These are phyloP conservation scores for Astrothelium subdiscretum DNA, from an alignment of 495 filamentous ascomycete species.

Conservation along the genomic window DNA sequence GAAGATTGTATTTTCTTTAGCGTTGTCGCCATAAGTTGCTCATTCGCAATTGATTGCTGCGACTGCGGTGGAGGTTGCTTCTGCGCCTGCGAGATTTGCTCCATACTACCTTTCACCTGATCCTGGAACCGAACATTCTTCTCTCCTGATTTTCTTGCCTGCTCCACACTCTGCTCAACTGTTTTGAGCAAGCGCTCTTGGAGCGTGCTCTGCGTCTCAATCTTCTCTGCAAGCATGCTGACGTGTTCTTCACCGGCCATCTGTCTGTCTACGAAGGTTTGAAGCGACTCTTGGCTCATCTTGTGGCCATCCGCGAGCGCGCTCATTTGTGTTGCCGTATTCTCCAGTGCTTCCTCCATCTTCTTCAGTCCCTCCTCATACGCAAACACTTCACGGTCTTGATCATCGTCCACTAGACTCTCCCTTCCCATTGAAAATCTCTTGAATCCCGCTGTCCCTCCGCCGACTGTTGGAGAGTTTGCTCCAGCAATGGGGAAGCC, in stretches of 20 bases:
- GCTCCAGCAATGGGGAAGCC: not conserved
- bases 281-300: not conserved
- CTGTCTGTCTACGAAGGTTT: not conserved
- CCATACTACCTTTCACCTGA: not conserved
- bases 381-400: not conserved
- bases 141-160: not conserved
- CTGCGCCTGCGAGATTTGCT: not conserved
- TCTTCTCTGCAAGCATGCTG: not conserved
- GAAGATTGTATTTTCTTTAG: constrained; percentile 14
- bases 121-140: not conserved
- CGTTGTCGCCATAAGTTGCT: not conserved
- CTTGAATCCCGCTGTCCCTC: not conserved
- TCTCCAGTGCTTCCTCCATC: not conserved
- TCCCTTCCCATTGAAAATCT: not conserved
- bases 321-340: not conserved
- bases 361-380: not conserved
- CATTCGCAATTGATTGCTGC: not conserved
- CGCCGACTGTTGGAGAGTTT: not conserved
- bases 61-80: not conserved
- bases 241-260: not conserved
- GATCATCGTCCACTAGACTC: not conserved
- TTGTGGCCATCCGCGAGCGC: not conserved
- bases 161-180: not conserved
- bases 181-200: not conserved
- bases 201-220: not conserved